Conservation (phyloP, 179 eudicot species). For the Corrigiola litoralis region DNA sequence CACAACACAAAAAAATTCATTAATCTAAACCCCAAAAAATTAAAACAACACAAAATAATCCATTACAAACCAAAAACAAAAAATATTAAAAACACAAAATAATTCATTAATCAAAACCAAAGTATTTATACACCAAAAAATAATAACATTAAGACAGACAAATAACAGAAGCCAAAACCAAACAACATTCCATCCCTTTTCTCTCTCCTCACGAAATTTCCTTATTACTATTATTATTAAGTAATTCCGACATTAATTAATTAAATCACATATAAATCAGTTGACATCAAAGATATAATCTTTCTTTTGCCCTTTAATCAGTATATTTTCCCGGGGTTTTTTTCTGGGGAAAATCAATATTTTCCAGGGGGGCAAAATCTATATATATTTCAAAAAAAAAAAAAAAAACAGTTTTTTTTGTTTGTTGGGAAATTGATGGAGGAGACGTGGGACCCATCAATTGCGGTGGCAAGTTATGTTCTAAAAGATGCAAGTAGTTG, state of each 20-base stretch:
- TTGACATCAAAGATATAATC: not conserved
- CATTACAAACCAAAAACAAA: not conserved
- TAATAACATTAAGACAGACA: not conserved
- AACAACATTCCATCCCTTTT: constrained; percentile 18
- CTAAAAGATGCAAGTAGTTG: constrained; percentile 54
- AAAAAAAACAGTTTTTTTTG: not conserved
- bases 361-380: not conserved
- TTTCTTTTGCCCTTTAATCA: not conserved
- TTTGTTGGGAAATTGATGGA: constrained; percentile 18
- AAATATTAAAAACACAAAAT: constrained; percentile 6
- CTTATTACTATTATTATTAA: too few relatives aligned
- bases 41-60: not conserved
- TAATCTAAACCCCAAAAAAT: not conserved
- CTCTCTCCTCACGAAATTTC: constrained; percentile 11
- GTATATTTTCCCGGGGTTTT: not conserved
- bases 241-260: too few relatives aligned
- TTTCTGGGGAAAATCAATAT: too few relatives aligned
- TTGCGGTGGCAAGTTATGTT: constrained; percentile 39
- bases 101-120: not conserved
- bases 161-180: constrained; percentile 5
- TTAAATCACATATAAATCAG: too few relatives aligned
- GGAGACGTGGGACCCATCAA: constrained; percentile 40
- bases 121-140: not conserved
- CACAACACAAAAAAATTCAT: not conserved
- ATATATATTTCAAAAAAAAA: not conserved